A percentile compares a stretch with the other conserved stretches of the same genome.
phyloP scores from a whole-genome alignment of 805 yeast genomes.

The Kazachstania bromeliacearum region DNA sequence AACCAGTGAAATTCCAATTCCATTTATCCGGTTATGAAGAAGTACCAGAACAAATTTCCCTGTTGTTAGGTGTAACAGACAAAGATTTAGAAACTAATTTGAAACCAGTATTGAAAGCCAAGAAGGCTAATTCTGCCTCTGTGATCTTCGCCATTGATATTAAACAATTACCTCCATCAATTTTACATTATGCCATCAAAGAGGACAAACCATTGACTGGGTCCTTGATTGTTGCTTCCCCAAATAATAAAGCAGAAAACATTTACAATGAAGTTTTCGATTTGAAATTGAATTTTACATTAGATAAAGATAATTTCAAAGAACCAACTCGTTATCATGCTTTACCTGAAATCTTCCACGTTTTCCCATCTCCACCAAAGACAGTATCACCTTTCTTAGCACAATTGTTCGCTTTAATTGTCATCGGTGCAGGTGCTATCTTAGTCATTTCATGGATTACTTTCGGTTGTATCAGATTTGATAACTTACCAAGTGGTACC shows the following conservation, averaged over 20 bases:
- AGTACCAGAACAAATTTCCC: conserved; percentile 15
- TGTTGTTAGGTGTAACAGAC: conserved; percentile 22
- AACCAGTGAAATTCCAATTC: conserved; percentile 15
- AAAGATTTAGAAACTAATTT: conserved; percentile 17
- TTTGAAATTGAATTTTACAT: conserved; percentile 7
- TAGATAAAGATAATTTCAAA: conserved; percentile 4
- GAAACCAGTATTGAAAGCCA: conserved; percentile 14
- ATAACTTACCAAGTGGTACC: conserved; percentile 21
- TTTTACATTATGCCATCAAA: conserved; percentile 16
- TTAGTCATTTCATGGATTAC: conserved; percentile 39
- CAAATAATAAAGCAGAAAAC: conserved; percentile 8
- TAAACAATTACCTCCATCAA: conserved; percentile 14
- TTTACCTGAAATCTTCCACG: conserved; percentile 54
- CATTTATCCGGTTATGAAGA: conserved; percentile 8
- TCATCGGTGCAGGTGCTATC: conserved; percentile 34
- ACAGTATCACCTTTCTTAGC: conserved; percentile 47
- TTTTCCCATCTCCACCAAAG: conserved; percentile 45
- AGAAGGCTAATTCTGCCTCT: conserved; percentile 9
- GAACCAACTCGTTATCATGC: conserved; percentile 32
- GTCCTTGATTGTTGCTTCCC: conserved; percentile 16
- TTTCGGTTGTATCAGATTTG: conserved; percentile 21
- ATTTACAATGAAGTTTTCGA: conserved; percentile 15
- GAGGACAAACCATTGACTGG: conserved; percentile 12
- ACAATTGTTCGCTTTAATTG: conserved; percentile 37
- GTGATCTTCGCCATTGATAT: conserved; percentile 8